phyloP scores from a whole-genome alignment of 768 basidiomycete genomes.

The Lactifluus rugatus region DNA sequence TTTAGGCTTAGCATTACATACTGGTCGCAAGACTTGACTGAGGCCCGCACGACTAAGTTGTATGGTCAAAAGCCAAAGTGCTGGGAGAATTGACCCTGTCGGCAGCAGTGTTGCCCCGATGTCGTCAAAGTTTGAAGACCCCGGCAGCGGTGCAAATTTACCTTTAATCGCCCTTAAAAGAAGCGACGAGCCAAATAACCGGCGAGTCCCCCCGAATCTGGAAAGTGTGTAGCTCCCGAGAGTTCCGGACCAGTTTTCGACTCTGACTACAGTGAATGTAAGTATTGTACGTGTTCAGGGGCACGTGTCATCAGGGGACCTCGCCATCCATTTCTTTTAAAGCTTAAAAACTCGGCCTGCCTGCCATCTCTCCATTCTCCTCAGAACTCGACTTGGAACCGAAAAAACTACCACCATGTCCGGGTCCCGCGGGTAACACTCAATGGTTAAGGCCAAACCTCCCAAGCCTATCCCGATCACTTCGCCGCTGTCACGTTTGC shows the following conservation, averaged over 20 bases:
- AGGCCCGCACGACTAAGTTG: too few species aligned
- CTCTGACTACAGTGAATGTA: background rate
- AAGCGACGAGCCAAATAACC: constrained; percentile 4
- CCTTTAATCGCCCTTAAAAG: constrained; percentile 8
- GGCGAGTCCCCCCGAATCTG: background rate
- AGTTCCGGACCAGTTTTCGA: constrained; percentile 4
- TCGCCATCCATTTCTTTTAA: background rate
- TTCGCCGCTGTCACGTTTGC: constrained; percentile 12
- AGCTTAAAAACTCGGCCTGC: constrained; percentile 1
- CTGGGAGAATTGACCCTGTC: background rate
- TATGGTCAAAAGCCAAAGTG: background rate
- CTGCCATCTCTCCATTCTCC: background rate
- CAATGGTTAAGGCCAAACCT: background rate
- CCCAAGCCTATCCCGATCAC: constrained; percentile 2
- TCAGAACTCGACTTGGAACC: background rate
- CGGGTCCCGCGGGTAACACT: constrained; percentile 4
- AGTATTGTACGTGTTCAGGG: background rate
- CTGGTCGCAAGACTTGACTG: background rate
- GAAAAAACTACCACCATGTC: background rate
- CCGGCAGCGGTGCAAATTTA: constrained; percentile 13
- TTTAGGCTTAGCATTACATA: constrained; percentile 8
- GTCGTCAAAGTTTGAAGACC: background rate
- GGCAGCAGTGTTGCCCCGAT: background rate
- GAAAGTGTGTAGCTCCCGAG: background rate
- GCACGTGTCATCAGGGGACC: constrained; percentile 1